phyloP scores from a whole-genome alignment of 1,139 yeast genomes.

The Kodamaea anthophila region DNA sequence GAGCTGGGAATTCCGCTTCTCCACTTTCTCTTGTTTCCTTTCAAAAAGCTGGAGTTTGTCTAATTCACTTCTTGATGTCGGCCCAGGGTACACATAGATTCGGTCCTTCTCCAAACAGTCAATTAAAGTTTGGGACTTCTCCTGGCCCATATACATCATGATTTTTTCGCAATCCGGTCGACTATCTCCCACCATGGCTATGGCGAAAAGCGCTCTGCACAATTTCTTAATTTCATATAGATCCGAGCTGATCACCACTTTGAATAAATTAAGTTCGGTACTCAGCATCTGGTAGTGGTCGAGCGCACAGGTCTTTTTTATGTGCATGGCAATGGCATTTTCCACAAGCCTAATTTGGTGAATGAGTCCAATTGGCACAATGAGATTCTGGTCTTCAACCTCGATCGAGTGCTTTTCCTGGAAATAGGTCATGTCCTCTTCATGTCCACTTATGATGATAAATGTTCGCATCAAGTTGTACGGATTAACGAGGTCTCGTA shows the following conservation, averaged over 20 bases:
- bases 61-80: too few species aligned
- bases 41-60: too few species aligned
- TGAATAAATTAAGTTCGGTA: constrained; percentile 8
- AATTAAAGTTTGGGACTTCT: neutral
- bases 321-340: constrained; percentile 11
- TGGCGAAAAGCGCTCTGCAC: constrained; percentile 15
- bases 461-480: constrained; percentile 1
- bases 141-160: too few species aligned
- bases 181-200: too few species aligned
- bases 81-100: too few species aligned
- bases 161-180: too few species aligned
- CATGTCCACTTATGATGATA: too few species aligned
- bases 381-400: constrained; percentile 2
- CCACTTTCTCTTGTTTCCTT: too few species aligned
- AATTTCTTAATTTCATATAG: constrained; percentile 12
- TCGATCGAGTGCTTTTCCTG: constrained; percentile 3
- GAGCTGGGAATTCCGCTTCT: too few species aligned
- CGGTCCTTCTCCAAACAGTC: constrained; percentile 4
- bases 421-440: too few species aligned
- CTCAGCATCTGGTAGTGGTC: constrained; percentile 2
- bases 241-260: constrained; percentile 15
- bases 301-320: constrained; percentile 5
- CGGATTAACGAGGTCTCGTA: constrained; percentile 13
- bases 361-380: constrained; percentile 8
- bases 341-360: constrained; percentile 13